phyloP scores from a whole-genome alignment of 805 yeast species.

The Lachancea mirantina region DNA sequence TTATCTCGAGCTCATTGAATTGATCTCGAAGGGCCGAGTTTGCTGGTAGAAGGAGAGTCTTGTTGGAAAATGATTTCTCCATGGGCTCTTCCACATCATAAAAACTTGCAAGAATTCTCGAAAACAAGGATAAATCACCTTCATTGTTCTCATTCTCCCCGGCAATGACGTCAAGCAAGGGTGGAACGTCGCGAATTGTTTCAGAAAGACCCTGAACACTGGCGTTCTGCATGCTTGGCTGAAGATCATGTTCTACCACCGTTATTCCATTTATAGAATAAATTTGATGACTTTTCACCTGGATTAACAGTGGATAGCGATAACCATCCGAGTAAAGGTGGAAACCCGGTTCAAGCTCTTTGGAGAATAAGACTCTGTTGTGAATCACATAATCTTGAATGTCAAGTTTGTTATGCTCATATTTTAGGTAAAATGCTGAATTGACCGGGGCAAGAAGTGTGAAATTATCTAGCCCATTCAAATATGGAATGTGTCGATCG shows the following conservation, averaged over 20 bases:
- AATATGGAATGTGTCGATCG: slow-evolving; percentile 51
- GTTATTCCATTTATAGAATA: slow-evolving; percentile 14
- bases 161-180: slow-evolving; percentile 33
- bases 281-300: slow-evolving; percentile 26
- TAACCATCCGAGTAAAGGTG: slow-evolving; percentile 13
- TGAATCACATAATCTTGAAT: slow-evolving; percentile 24
- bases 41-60: slow-evolving; percentile 42
- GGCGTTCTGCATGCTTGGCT: slow-evolving; percentile 57
- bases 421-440: slow-evolving; percentile 48
- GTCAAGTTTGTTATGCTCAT: slow-evolving; percentile 7
- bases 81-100: no score
- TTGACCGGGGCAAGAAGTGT: slow-evolving; percentile 79
- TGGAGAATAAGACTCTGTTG: slow-evolving; percentile 33
- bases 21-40: slow-evolving; percentile 32
- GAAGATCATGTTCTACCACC: slow-evolving; percentile 51
- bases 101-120: no score
- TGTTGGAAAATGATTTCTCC: slow-evolving; percentile 19
- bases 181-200: slow-evolving; percentile 34
- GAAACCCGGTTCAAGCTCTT: slow-evolving; percentile 10
- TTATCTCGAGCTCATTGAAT: slow-evolving; percentile 38
- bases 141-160: neutral
- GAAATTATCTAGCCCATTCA: slow-evolving; percentile 54
- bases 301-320: slow-evolving; percentile 15
- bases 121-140: slow-evolving; percentile 1
- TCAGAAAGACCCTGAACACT: slow-evolving; percentile 58